A percentile compares a stretch with the other conserved stretches of the same genome.
phyloP scores from a whole-genome alignment of 306 rosid species.

The Sphenostylis stenocarpa region DNA sequence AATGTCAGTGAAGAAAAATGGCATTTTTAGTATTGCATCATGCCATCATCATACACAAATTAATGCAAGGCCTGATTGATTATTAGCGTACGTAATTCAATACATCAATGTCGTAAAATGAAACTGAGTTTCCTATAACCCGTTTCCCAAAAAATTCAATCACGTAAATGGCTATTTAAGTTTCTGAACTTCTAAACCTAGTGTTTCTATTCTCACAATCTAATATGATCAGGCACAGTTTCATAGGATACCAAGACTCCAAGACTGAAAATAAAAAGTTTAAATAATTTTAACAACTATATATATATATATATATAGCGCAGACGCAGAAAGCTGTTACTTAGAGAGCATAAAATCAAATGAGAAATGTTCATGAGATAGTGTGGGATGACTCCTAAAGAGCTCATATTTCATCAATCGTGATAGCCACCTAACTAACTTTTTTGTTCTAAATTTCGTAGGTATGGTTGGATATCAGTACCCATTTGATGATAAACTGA shows the following conservation, averaged over 20 bases:
- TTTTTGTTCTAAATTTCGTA: not conserved
- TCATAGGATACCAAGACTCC: not conserved
- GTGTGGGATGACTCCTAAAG: not conserved
- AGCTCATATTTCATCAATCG: not conserved
- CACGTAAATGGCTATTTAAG: not conserved
- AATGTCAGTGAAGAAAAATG: too few relatives aligned
- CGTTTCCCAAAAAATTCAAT: not conserved
- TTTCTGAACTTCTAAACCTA: not conserved
- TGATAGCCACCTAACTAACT: not conserved
- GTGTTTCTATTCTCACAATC: not conserved
- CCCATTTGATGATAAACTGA: not conserved
- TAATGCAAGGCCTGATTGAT: not conserved
- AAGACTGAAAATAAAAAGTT: not conserved
- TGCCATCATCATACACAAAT: not conserved
- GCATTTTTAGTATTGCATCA: not conserved
- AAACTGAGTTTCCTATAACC: not conserved
- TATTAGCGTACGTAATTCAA: not conserved
- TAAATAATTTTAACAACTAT: not conserved
- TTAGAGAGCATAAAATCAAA: too few relatives aligned
- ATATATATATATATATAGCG: too few relatives aligned
- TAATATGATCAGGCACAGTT: not conserved
- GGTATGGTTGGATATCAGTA: not conserved
- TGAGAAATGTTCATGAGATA: too few relatives aligned
- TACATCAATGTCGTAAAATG: not conserved
- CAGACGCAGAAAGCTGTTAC: too few relatives aligned